Percentiles rank a stretch among this genome's conserved stretches.
phyloP scores from a whole-genome alignment of 2,329 filamentous ascomycete species.

The Knufia petricola region DNA sequence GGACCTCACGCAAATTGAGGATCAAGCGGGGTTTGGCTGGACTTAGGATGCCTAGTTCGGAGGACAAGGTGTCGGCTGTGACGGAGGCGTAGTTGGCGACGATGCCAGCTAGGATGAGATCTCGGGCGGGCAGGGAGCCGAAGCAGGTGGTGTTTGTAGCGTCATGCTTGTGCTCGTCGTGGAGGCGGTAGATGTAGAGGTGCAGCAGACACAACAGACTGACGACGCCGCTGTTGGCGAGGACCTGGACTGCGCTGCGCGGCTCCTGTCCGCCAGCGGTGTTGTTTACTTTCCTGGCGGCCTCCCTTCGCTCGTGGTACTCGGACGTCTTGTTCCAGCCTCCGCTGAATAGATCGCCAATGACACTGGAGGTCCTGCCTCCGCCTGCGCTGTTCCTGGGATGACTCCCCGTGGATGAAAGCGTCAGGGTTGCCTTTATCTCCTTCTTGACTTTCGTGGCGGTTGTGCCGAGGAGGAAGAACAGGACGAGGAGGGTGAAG shows the following conservation, averaged over 20 bases:
- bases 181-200: slow-evolving; percentile 3
- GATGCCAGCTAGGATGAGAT: slow-evolving; percentile 55
- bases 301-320: slow-evolving; percentile 1
- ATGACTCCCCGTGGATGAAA: slow-evolving; percentile 53
- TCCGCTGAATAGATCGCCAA: slow-evolving; percentile 3
- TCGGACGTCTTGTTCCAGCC: slow-evolving; percentile 5
- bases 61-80: slow-evolving; percentile 86
- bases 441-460: slow-evolving; percentile 86
- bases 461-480: slow-evolving; percentile 75
- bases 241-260: slow-evolving; percentile 75
- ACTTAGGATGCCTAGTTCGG: slow-evolving; percentile 86
- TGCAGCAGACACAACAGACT: slow-evolving; percentile 53
- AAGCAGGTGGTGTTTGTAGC: not conserved
- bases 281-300: not conserved
- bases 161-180: not conserved
- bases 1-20: slow-evolving; percentile 70
- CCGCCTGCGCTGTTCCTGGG: not conserved
- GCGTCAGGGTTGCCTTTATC: slow-evolving; percentile 70
- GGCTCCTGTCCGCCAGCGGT: slow-evolving; percentile 63
- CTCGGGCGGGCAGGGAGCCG: slow-evolving; percentile 22
- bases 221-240: slow-evolving; percentile 78
- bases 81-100: slow-evolving; percentile 84
- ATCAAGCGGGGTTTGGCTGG: slow-evolving; percentile 69
- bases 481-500: slow-evolving; percentile 69
- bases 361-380: no score